phyloP scores from a whole-genome alignment of 257 asterid genomes.

The Forsythia viridissima region DNA sequence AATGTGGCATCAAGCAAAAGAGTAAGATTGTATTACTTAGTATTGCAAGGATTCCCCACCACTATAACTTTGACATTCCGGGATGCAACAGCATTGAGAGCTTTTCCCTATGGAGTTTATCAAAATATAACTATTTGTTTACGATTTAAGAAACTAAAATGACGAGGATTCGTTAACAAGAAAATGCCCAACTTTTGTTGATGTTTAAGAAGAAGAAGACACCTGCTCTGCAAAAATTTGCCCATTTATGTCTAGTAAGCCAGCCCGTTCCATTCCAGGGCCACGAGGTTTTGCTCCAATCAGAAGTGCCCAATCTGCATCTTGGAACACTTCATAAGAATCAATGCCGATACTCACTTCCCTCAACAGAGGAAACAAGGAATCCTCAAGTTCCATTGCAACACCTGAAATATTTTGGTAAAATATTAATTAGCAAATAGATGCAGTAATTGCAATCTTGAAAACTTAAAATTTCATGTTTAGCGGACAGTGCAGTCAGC shows the following conservation, averaged over 20 bases:
- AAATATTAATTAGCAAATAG: neutral
- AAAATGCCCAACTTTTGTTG: neutral
- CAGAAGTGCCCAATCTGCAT: constrained; percentile 97
- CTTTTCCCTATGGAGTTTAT: constrained; percentile 72
- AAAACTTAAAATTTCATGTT: constrained; percentile 1
- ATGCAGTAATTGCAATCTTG: neutral
- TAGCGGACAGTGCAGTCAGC: constrained; percentile 1
- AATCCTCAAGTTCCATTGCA: constrained; percentile 99
- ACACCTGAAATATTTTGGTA: constrained; percentile 56
- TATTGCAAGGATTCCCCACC: constrained; percentile 98
- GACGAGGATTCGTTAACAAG: neutral
- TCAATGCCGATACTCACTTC: constrained; percentile 93
- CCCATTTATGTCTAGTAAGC: constrained; percentile 84
- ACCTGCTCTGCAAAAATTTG: constrained; percentile 93
- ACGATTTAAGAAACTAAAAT: neutral
- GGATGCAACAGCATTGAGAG: constrained; percentile 96
- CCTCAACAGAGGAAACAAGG: constrained; percentile 85
- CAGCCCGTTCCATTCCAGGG: constrained; percentile 97
- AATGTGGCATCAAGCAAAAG: constrained; percentile 3
- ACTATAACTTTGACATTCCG: constrained; percentile 84
- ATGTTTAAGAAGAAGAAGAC: neutral
- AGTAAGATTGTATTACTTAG: constrained; percentile 55
- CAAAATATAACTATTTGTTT: neutral
- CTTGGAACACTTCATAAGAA: constrained; percentile 91
- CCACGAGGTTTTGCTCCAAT: constrained; percentile 99